These are phyloP conservation scores for Francoa sonchifolia DNA, from an alignment of 441 rosid species.

Conservation along the genomic window DNA sequence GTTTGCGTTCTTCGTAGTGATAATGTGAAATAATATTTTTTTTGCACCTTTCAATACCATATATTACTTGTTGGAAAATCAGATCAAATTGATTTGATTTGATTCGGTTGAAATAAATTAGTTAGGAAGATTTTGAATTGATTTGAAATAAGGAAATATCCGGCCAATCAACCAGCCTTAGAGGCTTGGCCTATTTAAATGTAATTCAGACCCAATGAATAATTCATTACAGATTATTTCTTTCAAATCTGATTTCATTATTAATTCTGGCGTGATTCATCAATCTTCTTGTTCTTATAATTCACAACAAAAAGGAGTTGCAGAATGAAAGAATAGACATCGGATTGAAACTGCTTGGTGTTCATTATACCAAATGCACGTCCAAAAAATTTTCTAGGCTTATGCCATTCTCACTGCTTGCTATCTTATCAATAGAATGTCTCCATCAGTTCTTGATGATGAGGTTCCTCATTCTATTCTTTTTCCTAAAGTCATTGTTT, in stretches of 20 bases:
- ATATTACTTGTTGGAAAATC: too few relatives aligned
- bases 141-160: too few relatives aligned
- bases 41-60: neutral
- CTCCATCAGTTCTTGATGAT: neutral
- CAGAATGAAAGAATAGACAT: neutral
- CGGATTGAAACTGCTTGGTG: neutral
- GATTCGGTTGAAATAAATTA: too few relatives aligned
- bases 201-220: too few relatives aligned
- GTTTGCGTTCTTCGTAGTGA: neutral
- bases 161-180: too few relatives aligned
- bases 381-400: neutral
- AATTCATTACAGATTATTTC: too few relatives aligned
- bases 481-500: neutral
- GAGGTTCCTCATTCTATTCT: neutral
- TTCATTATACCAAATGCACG: neutral
- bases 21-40: neutral
- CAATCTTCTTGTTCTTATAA: neutral
- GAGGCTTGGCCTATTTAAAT: too few relatives aligned
- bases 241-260: neutral
- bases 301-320: slow-evolving; percentile 2
- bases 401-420: neutral
- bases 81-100: too few relatives aligned
- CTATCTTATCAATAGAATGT: slow-evolving; percentile 5
- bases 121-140: too few relatives aligned
- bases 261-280: neutral